Percentiles rank a stretch among this genome's conserved stretches.
These are phyloP conservation scores for Peziza echinospora DNA, from an alignment of 495 filamentous ascomycete species.

Conservation along the genomic window DNA sequence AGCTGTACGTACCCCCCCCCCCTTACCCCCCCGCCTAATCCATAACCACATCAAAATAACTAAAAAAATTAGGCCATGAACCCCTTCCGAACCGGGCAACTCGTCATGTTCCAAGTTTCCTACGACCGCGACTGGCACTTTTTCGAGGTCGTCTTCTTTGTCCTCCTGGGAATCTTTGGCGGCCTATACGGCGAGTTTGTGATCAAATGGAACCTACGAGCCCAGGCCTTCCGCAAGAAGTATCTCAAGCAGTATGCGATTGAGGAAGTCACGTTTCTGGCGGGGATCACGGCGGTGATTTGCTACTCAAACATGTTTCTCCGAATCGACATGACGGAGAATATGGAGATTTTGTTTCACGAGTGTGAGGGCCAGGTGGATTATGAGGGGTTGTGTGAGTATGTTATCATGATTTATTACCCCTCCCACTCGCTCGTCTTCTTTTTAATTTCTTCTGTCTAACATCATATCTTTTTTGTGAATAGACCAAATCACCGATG, in stretches of 20 bases:
- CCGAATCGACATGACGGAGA: constrained; percentile 96
- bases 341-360: constrained; percentile 91
- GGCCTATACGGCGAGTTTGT: constrained; percentile 93
- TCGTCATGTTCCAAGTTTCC: constrained; percentile 97
- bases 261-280: constrained; percentile 68
- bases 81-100: constrained; percentile 88
- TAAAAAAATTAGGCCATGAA: constrained; percentile 47
- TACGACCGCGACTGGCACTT: constrained; percentile 97
- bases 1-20: constrained; percentile 31
- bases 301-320: constrained; percentile 95
- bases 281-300: constrained; percentile 61
- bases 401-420: no score
- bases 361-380: constrained; percentile 89
- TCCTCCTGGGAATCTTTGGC: constrained; percentile 78
- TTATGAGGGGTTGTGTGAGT: constrained; percentile 79
- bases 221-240: constrained; percentile 83
- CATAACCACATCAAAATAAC: constrained; percentile 7
- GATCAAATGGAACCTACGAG: constrained; percentile 92
- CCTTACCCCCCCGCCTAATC: not conserved
- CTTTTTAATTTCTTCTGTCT: not conserved
- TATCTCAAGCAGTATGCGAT: constrained; percentile 71
- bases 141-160: constrained; percentile 85
- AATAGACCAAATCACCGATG: constrained; percentile 36
- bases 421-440: not conserved
- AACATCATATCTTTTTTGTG: constrained; percentile 13